These are phyloP conservation scores for Ceriops decandra DNA, from an alignment of 345 rosid species.

Conservation along the genomic window DNA sequence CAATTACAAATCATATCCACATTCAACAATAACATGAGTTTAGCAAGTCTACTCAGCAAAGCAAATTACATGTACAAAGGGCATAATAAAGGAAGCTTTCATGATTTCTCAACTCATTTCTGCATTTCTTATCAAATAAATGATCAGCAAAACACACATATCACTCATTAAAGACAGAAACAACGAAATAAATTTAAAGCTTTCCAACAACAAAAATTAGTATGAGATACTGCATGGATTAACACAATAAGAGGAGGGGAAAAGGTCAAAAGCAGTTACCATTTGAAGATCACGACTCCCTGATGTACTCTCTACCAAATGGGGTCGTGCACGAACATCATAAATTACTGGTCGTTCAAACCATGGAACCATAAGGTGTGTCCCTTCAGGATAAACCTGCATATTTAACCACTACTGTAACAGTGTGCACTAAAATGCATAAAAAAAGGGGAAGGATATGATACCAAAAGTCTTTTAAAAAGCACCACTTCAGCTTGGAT, in stretches of 20 bases:
- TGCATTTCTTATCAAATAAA: too few species aligned
- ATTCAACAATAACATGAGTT: background rate
- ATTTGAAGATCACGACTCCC: slow-evolving; percentile 98
- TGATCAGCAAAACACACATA: too few species aligned
- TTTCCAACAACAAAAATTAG: background rate
- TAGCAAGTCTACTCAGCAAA: background rate
- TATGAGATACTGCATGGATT: background rate
- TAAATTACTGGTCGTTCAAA: slow-evolving; percentile 87
- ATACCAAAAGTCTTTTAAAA: background rate
- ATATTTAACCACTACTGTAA: background rate
- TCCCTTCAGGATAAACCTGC: slow-evolving; percentile 94
- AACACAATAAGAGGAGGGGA: background rate
- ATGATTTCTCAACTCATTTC: too few species aligned
- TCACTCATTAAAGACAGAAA: too few species aligned
- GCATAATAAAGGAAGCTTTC: background rate
- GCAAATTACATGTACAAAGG: background rate
- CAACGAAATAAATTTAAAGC: background rate
- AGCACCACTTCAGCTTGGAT: too few species aligned
- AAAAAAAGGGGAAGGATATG: background rate
- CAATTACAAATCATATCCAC: too few species aligned
- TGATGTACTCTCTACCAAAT: slow-evolving; percentile 80
- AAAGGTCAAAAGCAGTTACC: slow-evolving; percentile 34
- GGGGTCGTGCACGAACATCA: slow-evolving; percentile 92
- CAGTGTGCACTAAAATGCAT: background rate
- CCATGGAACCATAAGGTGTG: slow-evolving; percentile 89